Evolutionary conservation across 2,329 filamentous ascomycete species (phyloP).

Genomic region (Diaporthe ilicicola): DNA sequence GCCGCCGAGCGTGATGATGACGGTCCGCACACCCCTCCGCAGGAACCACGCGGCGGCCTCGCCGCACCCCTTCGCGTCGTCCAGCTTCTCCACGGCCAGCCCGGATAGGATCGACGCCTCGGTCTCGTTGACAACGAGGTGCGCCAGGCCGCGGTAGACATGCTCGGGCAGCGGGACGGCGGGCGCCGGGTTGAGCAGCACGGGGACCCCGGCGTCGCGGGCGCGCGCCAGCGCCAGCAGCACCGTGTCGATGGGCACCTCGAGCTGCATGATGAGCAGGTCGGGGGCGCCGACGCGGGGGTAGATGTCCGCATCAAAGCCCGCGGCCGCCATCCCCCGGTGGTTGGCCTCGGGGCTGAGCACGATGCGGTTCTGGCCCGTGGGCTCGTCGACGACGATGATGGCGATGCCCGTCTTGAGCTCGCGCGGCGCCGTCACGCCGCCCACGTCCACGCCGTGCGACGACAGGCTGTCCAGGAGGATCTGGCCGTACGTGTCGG

Average conservation of each 20-base stretch:
- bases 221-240: conserved; percentile 66
- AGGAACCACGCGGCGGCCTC: conserved; percentile 69
- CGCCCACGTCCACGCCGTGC: conserved; percentile 69
- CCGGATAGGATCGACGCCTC: conserved; percentile 80
- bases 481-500: conserved; percentile 70
- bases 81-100: conserved; percentile 57
- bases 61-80: conserved; percentile 53
- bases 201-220: conserved; percentile 58
- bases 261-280: conserved; percentile 79
- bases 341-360: conserved; percentile 77
- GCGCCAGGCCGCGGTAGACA: conserved; percentile 73
- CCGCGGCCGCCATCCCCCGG: conserved; percentile 27
- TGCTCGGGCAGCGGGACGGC: conserved; percentile 73
- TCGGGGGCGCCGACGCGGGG: conserved; percentile 54
- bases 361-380: conserved; percentile 80
- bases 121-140: conserved; percentile 90
- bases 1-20: conserved; percentile 85
- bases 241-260: conserved; percentile 74
- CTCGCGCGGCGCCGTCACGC: conserved; percentile 54
- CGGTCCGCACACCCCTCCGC: conserved; percentile 73
- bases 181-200: conserved; percentile 87
- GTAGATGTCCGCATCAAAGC: not conserved
- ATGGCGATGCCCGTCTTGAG: conserved; percentile 75
- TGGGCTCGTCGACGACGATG: conserved; percentile 77
- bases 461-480: conserved; percentile 65